Conservation (phyloP, 2,329 filamentous ascomycete genomes). For the Huntiella bhutanensis region DNA sequence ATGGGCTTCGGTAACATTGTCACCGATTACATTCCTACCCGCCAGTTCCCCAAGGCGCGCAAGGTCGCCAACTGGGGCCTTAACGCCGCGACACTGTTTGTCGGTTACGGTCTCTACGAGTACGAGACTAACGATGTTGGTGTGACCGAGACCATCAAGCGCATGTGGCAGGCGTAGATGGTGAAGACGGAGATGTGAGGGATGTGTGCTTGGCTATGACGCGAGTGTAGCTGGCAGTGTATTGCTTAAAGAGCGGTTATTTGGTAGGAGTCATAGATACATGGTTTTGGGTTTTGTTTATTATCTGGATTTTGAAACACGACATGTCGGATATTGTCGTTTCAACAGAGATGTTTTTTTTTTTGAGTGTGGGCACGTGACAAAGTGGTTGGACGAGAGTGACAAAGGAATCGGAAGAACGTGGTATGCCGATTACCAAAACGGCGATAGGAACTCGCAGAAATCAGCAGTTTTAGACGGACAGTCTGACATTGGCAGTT, state of each 20-base stretch:
- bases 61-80: constrained; percentile 59
- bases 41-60: constrained; percentile 47
- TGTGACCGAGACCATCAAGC: constrained; percentile 71
- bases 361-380: too few species aligned
- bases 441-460: too few species aligned
- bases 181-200: too few species aligned
- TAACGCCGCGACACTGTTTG: constrained; percentile 57
- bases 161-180: constrained; percentile 64
- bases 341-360: constrained; percentile 5
- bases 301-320: constrained; percentile 1
- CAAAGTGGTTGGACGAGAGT: too few species aligned
- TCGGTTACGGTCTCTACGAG: constrained; percentile 82
- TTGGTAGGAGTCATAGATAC: constrained; percentile 6
- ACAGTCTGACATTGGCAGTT: too few species aligned
- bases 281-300: constrained; percentile 7
- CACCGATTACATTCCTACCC: constrained; percentile 73
- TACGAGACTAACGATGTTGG: constrained; percentile 98
- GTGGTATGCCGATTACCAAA: too few species aligned
- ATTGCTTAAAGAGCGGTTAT: background rate
- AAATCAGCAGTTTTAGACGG: too few species aligned
- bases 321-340: constrained; percentile 1
- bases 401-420: too few species aligned
- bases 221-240: background rate
- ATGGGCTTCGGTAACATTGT: constrained; percentile 84
- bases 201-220: background rate